Conservation (phyloP, 1,284 basidiomycete species). For the Cryptococcus sp. region DNA sequence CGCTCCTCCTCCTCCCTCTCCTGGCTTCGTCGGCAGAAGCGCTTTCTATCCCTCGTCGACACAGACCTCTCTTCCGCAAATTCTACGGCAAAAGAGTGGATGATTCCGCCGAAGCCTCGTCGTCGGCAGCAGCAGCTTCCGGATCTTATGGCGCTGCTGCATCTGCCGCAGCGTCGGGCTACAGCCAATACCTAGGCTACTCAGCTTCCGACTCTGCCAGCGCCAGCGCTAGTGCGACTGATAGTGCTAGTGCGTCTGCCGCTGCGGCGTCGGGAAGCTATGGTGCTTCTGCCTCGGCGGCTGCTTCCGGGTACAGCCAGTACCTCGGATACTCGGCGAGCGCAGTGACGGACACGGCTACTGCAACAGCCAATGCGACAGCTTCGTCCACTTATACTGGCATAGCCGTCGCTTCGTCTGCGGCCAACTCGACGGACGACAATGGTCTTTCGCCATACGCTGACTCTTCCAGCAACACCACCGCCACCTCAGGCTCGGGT, state of each 20-base stretch:
- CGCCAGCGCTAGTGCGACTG: conserved; percentile 7
- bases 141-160: not conserved
- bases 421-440: not conserved
- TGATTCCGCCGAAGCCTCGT: not conserved
- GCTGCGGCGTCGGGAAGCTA: conserved; percentile 5
- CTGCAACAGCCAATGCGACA: not conserved
- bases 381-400: conserved; percentile 12
- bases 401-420: conserved; percentile 12
- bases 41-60: conserved; percentile 28
- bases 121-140: conserved; percentile 1
- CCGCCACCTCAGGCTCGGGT: conserved; percentile 19
- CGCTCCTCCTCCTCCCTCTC: conserved; percentile 34
- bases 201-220: conserved; percentile 5
- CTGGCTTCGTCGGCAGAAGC: conserved; percentile 35
- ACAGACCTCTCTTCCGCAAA: conserved; percentile 23
- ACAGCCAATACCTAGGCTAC: conserved; percentile 1
- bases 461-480: conserved; percentile 14
- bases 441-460: conserved; percentile 9
- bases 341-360: conserved; percentile 2
- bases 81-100: conserved; percentile 18
- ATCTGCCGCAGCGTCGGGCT: not conserved
- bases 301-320: conserved; percentile 2
- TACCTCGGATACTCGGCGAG: not conserved
- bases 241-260: conserved; percentile 5
- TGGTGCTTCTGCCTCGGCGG: conserved; percentile 1